Evolutionary conservation across 345 rosid species (phyloP).

Genomic region (Cardiospermum halicacabum): DNA sequence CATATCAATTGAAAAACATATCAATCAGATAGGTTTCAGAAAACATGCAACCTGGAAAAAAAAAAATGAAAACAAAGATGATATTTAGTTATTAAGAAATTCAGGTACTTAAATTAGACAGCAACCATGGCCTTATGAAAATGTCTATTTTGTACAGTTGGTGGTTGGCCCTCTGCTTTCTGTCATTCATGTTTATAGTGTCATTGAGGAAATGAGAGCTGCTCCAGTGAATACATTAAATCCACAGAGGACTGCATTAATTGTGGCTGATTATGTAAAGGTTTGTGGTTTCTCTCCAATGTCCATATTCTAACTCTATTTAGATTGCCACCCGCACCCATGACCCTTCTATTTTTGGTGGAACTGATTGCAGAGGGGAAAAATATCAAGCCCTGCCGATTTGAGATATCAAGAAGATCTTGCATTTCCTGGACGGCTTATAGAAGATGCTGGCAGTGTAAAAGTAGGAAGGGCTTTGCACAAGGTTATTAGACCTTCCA

Average conservation of each 20-base stretch:
- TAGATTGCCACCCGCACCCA: constrained; percentile 14
- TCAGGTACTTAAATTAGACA: background rate
- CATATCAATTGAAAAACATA: background rate
- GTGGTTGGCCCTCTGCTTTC: constrained; percentile 82
- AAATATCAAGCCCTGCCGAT: constrained; percentile 76
- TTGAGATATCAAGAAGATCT: constrained; percentile 72
- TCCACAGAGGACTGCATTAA: constrained; percentile 88
- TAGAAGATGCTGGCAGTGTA: constrained; percentile 80
- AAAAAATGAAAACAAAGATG: background rate
- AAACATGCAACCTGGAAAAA: background rate
- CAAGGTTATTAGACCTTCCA: constrained; percentile 63
- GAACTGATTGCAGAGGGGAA: constrained; percentile 50
- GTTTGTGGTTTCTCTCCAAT: constrained; percentile 29
- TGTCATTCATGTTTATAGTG: constrained; percentile 51
- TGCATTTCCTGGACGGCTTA: constrained; percentile 67
- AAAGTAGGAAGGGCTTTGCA: constrained; percentile 74
- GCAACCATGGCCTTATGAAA: constrained; percentile 4
- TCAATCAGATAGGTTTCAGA: background rate
- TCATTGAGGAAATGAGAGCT: constrained; percentile 80
- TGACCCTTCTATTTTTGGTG: constrained; percentile 16
- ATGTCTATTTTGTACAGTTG: constrained; percentile 47
- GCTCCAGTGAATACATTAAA: constrained; percentile 81
- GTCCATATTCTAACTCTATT: background rate
- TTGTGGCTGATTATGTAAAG: constrained; percentile 80
- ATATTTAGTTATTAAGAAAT: background rate